These are phyloP conservation scores for Solidago caesia DNA, from an alignment of 129 eudicot species.

Conservation along the genomic window DNA sequence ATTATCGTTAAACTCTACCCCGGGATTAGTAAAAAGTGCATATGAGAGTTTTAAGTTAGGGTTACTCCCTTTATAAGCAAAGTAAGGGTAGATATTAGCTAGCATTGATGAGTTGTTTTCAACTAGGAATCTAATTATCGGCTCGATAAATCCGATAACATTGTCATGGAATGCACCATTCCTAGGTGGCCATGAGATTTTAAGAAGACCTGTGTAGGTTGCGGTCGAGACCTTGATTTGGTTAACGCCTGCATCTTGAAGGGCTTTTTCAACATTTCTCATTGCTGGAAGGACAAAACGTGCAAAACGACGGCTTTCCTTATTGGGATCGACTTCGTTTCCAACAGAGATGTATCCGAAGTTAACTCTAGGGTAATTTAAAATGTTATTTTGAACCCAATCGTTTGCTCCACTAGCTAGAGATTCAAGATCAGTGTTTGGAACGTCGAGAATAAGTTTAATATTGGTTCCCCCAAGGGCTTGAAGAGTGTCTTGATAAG, in stretches of 20 bases:
- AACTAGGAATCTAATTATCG: slow-evolving; percentile 21
- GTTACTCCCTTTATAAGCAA: slow-evolving; percentile 10
- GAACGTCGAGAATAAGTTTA: slow-evolving; percentile 37
- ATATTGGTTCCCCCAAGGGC: slow-evolving; percentile 42
- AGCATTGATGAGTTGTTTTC: slow-evolving; percentile 33
- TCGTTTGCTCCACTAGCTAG: slow-evolving; percentile 24
- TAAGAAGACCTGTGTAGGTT: slow-evolving; percentile 30
- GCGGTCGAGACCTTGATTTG: slow-evolving; percentile 36
- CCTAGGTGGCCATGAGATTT: slow-evolving; percentile 39
- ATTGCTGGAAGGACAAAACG: slow-evolving; percentile 36
- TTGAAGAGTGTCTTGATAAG: slow-evolving; percentile 23
- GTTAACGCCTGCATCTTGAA: slow-evolving; percentile 3
- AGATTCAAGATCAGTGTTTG: slow-evolving; percentile 27
- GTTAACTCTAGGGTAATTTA: slow-evolving; percentile 19
- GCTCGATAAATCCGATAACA: slow-evolving; percentile 9
- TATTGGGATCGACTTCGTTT: slow-evolving; percentile 40
- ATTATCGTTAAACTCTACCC: slow-evolving; percentile 29
- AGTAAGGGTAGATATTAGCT: slow-evolving; percentile 44
- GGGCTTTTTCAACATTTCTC: slow-evolving; percentile 30
- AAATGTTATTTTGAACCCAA: slow-evolving; percentile 39
- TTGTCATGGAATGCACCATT: slow-evolving; percentile 21
- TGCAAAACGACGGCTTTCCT: slow-evolving; percentile 1
- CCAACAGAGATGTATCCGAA: slow-evolving; percentile 38
- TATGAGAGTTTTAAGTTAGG: slow-evolving; percentile 30
- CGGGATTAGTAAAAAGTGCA: slow-evolving; percentile 35